phyloP scores from a whole-genome alignment of 306 rosid genomes.

The Coriaria nepalensis region DNA sequence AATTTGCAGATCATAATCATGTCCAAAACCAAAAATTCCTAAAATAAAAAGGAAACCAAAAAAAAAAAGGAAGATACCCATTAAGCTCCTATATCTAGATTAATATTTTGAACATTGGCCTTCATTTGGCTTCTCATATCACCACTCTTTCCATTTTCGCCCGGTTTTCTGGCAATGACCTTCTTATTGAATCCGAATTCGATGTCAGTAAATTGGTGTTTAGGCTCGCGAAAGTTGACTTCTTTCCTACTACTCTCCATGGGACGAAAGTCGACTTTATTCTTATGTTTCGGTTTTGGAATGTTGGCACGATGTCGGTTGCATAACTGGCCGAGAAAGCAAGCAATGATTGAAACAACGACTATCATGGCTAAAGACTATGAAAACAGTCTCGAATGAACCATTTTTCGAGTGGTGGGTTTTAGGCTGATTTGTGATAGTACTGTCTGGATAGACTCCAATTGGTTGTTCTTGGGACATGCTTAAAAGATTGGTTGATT shows the following conservation, averaged over 20 bases:
- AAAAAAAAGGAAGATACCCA: neutral
- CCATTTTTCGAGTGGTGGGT: slow-evolving; percentile 55
- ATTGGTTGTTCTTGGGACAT: no score
- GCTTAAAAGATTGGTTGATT: no score
- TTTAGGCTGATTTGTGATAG: slow-evolving; percentile 6
- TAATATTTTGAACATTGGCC: slow-evolving; percentile 19
- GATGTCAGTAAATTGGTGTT: slow-evolving; percentile 12
- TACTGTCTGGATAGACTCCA: no score
- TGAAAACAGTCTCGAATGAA: slow-evolving; percentile 74
- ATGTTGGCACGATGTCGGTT: slow-evolving; percentile 20
- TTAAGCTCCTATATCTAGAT: neutral
- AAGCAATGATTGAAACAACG: slow-evolving; percentile 56
- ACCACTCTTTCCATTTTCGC: slow-evolving; percentile 19
- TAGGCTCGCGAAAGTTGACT: slow-evolving; percentile 6
- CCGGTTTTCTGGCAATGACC: slow-evolving; percentile 21
- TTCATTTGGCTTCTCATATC: slow-evolving; percentile 29
- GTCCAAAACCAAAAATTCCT: no score
- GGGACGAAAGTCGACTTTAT: slow-evolving; percentile 18
- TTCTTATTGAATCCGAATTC: slow-evolving; percentile 47
- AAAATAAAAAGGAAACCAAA: neutral
- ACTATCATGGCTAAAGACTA: slow-evolving; percentile 67
- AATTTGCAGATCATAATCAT: no score
- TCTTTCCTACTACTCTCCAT: neutral
- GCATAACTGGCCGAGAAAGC: slow-evolving; percentile 71
- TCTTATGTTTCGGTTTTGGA: slow-evolving; percentile 28